Percentiles rank a stretch among this genome's conserved stretches.
These are phyloP conservation scores for Pseudocercospora fuligena DNA, from an alignment of 2,329 filamentous ascomycete species.

Conservation along the genomic window DNA sequence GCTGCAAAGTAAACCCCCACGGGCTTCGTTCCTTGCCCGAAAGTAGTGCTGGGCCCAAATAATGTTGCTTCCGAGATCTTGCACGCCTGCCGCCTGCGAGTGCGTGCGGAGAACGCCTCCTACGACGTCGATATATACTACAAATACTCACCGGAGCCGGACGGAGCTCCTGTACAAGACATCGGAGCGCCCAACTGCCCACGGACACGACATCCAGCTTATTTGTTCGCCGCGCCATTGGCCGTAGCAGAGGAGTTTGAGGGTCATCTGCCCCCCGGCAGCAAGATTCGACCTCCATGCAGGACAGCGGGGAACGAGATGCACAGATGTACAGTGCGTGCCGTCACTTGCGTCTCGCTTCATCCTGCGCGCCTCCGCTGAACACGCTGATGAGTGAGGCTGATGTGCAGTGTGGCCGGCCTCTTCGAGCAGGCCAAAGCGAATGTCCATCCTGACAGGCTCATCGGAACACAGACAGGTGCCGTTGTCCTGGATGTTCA, in stretches of 20 bases:
- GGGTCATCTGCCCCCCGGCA: background rate
- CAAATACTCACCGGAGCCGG: background rate
- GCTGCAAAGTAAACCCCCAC: background rate
- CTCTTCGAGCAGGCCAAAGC: constrained; percentile 16
- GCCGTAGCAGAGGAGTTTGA: constrained; percentile 3
- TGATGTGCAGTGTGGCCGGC: constrained; percentile 2
- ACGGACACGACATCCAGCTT: background rate
- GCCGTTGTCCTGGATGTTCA: constrained; percentile 12
- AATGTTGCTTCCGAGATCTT: background rate
- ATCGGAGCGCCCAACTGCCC: background rate
- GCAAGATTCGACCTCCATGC: constrained; percentile 8
- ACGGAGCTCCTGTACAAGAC: background rate
- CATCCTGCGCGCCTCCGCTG: background rate
- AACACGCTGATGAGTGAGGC: background rate
- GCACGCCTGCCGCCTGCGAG: background rate
- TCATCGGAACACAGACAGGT: constrained; percentile 1
- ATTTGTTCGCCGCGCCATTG: constrained; percentile 1
- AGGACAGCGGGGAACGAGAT: constrained; percentile 10
- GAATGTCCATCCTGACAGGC: constrained; percentile 11
- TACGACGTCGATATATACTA: background rate
- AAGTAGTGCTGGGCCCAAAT: background rate
- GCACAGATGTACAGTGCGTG: background rate
- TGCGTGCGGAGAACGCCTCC: background rate
- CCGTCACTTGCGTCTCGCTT: constrained; percentile 8
- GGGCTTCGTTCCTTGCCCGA: constrained; percentile 3